Conservation (phyloP, 768 basidiomycete genomes). For the Roridomyces roridus region DNA sequence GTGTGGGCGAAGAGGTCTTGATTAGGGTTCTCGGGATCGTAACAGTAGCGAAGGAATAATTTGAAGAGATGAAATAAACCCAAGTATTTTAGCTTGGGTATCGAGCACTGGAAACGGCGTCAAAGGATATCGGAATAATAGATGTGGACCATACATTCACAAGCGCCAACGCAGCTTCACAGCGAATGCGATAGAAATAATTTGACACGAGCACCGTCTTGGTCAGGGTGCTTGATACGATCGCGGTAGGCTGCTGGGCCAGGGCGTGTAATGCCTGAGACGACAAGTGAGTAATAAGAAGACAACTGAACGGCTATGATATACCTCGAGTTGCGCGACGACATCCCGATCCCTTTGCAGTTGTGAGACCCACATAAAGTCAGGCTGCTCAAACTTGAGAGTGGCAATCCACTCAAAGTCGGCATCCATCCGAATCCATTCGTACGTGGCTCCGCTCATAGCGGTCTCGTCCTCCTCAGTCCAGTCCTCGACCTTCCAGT, state of each 20-base stretch:
- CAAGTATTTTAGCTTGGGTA: constrained; percentile 80
- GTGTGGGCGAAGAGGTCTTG: constrained; percentile 87
- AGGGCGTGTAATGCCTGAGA: constrained; percentile 88
- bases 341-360: constrained; percentile 95
- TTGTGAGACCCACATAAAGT: constrained; percentile 99
- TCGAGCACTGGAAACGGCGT: constrained; percentile 70
- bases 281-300: neutral
- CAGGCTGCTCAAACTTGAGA: constrained; percentile 91
- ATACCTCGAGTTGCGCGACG: constrained; percentile 91
- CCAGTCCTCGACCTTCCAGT: constrained; percentile 98
- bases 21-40: constrained; percentile 81
- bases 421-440: constrained; percentile 99
- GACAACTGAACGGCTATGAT: neutral
- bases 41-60: constrained; percentile 89
- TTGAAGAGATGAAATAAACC: constrained; percentile 97
- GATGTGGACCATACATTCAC: constrained; percentile 60
- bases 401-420: constrained; percentile 99
- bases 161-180: constrained; percentile 89
- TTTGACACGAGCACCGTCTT: constrained; percentile 94
- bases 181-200: constrained; percentile 95
- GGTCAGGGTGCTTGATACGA: constrained; percentile 90
- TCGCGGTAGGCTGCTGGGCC: constrained; percentile 78
- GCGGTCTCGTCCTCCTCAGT: constrained; percentile 93
- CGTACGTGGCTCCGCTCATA: constrained; percentile 96
- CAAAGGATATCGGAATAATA: constrained; percentile 4